A percentile compares a stretch with the other conserved stretches of the same genome.
phyloP scores from a whole-genome alignment of 257 asterid genomes.

The Perilla frutescens region DNA sequence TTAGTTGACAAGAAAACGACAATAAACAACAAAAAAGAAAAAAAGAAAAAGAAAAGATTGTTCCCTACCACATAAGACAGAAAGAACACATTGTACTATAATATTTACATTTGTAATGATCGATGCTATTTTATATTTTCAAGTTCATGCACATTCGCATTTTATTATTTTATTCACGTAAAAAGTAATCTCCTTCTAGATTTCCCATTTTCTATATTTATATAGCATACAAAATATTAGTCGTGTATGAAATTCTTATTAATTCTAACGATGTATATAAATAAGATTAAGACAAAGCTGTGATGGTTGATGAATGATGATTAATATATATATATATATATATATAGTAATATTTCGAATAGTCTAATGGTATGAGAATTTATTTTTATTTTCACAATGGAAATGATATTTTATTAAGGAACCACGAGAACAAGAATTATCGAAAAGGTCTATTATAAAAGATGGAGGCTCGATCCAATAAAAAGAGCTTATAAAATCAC shows the following conservation, averaged over 20 bases:
- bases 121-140: conserved; percentile 11
- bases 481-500: too few species aligned
- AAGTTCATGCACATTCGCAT: conserved; percentile 33
- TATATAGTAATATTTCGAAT: neutral
- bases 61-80: conserved; percentile 42
- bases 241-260: neutral
- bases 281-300: conserved; percentile 4
- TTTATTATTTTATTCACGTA: neutral
- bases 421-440: too few species aligned
- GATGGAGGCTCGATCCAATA: too few species aligned
- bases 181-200: conserved; percentile 26
- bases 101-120: conserved; percentile 15
- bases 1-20: conserved; percentile 34
- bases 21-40: conserved; percentile 9
- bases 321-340: too few species aligned
- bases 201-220: conserved; percentile 2
- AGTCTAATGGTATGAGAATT: neutral
- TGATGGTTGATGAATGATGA: neutral
- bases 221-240: neutral
- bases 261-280: too few species aligned
- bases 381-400: too few species aligned
- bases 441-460: too few species aligned
- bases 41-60: conserved; percentile 18
- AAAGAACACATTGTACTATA: conserved; percentile 32
- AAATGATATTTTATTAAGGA: too few species aligned